Base-by-base conservation (phyloP, 192 early-diverging fungal genomes). In the Borealophlyctis nickersoniae region DNA sequence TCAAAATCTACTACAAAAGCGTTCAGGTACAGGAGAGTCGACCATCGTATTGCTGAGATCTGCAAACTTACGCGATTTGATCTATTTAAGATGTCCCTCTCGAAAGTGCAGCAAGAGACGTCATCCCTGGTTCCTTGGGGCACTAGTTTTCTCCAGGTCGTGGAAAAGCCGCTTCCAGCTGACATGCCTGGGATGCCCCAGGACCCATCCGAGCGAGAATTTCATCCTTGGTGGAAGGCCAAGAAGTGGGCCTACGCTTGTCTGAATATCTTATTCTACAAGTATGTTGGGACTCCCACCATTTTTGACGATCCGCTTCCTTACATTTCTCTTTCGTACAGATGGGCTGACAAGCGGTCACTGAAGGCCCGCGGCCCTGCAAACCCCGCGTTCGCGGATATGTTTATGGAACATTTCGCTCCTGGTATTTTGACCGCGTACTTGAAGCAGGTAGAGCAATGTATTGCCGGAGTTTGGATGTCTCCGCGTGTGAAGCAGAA, bases 171-270 rank as follows among this genome's bases (percentile, higher is more conserved):
- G 0, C 2, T 65, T 4, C 36, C 53, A 19, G 23, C 52, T 4
- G 50, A 52, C 62, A 28, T 58, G 23, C 70, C 67, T 11, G 69
- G 67, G 14, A 62, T 58, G 53, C 60, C 69, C 23, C 75, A 77
- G 28, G 81, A 80, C 5, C 77, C 80, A 36, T 87, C 90, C 49
- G 92, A 93, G 32, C 71, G 86, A 30, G 91, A 91, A 58, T 88
- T 87, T 66, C 86, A 90, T 71, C 87, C 88, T 23, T 92, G 85
- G 80, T 93, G 89, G 89, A 94, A 94, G 78, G 88, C 89, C 56
- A 96, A 95, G 72, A 94, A 96, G 69, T 96, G 96, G 95, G 89
- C 95, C 5, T 88, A 88, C 69, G 22, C 56, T 26, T 91, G 87
- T 73, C 76, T 98, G 67, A 92, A 95, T 81, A 86, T 85, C 23